phyloP scores from a whole-genome alignment of 768 basidiomycete species.

The Lyophyllum semitale region DNA sequence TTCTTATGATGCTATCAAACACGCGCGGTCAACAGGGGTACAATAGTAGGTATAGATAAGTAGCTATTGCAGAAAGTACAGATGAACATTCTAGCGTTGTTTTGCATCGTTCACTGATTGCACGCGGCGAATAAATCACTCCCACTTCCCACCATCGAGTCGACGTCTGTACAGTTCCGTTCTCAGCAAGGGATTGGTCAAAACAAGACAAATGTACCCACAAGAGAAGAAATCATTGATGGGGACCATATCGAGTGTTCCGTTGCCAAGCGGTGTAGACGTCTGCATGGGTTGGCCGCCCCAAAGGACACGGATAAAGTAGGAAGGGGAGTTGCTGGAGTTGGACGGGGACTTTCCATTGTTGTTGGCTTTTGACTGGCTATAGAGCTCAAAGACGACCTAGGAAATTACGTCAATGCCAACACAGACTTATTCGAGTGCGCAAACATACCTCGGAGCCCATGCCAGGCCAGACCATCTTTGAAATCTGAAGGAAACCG shows the following conservation, averaged over 20 bases:
- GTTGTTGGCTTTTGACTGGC: conserved; percentile 1
- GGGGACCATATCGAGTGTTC: conserved; percentile 47
- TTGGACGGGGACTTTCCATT: no score
- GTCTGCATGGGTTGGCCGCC: conserved; percentile 51
- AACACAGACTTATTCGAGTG: neutral
- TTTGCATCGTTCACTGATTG: conserved; percentile 12
- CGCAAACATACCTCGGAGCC: conserved; percentile 39
- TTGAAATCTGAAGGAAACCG: conserved; percentile 47
- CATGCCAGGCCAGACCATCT: conserved; percentile 62
- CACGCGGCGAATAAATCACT: conserved; percentile 33
- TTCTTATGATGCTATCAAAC: no score
- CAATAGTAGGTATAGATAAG: no score
- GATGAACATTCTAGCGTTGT: neutral
- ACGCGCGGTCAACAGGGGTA: no score
- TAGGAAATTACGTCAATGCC: conserved; percentile 8
- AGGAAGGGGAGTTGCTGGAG: neutral
- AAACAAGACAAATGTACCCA: conserved; percentile 21
- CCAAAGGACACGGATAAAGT: conserved; percentile 52
- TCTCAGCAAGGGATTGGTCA: neutral
- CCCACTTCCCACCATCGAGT: conserved; percentile 37
- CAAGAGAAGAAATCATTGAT: conserved; percentile 43
- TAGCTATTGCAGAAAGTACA: no score
- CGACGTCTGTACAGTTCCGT: conserved; percentile 32
- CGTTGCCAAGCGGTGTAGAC: conserved; percentile 47
- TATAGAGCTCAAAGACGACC: conserved; percentile 50